phyloP scores from a whole-genome alignment of 495 filamentous ascomycete species.

The Neurospora sp. region DNA sequence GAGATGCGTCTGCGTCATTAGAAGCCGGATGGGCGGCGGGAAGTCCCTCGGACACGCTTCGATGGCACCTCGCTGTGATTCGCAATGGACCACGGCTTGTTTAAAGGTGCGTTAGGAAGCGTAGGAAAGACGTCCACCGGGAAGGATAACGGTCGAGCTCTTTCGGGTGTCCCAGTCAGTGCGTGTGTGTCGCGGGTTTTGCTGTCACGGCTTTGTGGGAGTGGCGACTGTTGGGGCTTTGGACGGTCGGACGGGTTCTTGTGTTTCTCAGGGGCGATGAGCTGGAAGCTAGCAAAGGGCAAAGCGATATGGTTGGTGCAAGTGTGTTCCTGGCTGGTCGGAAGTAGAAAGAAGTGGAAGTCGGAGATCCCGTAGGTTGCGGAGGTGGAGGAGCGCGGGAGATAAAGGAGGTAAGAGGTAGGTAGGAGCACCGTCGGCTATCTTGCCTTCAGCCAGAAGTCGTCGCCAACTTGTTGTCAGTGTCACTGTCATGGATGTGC shows the following conservation, averaged over 20 bases:
- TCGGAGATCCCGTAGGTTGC: neutral
- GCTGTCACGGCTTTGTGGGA: neutral
- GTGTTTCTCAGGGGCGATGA: neutral
- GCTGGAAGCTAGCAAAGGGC: neutral
- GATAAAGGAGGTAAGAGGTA: neutral
- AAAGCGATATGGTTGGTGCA: neutral
- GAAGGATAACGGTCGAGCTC: neutral
- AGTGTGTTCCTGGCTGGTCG: neutral
- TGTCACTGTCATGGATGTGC: neutral
- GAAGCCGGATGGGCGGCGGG: conserved; percentile 34
- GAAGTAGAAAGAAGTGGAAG: neutral
- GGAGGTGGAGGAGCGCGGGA: neutral
- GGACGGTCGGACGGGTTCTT: neutral
- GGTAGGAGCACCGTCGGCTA: neutral
- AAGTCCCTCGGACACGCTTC: conserved; percentile 43
- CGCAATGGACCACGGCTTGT: conserved; percentile 73
- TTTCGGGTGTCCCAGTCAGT: neutral
- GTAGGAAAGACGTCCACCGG: conserved; percentile 20
- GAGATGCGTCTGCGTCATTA: conserved; percentile 96
- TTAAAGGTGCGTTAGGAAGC: conserved; percentile 55
- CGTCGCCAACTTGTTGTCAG: neutral
- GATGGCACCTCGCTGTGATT: conserved; percentile 73
- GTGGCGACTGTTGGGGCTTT: neutral
- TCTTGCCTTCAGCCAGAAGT: neutral
- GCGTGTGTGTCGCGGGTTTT: neutral